Evolutionary conservation across 2,329 filamentous ascomycete species (phyloP), one percentile per base, ranked within the genome.

Genomic region (Coniochaeta sp.): DNA sequence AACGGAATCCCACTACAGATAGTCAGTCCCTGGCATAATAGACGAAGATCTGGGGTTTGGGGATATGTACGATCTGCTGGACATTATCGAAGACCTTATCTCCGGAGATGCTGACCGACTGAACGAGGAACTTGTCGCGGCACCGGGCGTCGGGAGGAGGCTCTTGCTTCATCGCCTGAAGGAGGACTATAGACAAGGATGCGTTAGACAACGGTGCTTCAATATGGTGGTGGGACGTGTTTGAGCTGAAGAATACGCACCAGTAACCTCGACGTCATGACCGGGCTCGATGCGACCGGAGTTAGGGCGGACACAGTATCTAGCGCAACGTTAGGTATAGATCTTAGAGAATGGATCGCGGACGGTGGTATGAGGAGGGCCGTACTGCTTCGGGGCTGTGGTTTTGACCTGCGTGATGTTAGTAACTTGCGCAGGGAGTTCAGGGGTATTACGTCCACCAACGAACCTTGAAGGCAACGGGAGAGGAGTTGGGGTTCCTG

Each of bases 81-180:
- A 95, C 83, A 65, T 87, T 95, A 53, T 79, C 77, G 62, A 89
- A 89, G 63, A 96, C 90, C 72, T 91, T 89, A 64, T 95, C 89
- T 57, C 84, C 78, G 20, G 86, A 86, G 58, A 96, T 88, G 49
- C 84, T 78, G 48, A 95, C 89, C 24, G 91, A 95, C 72, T 97
- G 92, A 31, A 97, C 92, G 51, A 97, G 82, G 71, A 97, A 97
- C 76, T 97, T 97, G 79, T 97, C 92, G 69, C 89, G 87, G 76
- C 94, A 99, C 70, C 90, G 91, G 56, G 87, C 85, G 67, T 96
- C 91, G 53, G 77, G 70, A 18, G 91, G 82, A 52, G 92, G 92
- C 64, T 97, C 91, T 65, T 90, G 83, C 77, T 96, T 96, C 94
- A 99, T 96, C 22, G 92, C 91, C 74, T 99, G 94, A 38, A 99